Base-by-base conservation (phyloP, 768 basidiomycete genomes). In the Russula sp. region DNA sequence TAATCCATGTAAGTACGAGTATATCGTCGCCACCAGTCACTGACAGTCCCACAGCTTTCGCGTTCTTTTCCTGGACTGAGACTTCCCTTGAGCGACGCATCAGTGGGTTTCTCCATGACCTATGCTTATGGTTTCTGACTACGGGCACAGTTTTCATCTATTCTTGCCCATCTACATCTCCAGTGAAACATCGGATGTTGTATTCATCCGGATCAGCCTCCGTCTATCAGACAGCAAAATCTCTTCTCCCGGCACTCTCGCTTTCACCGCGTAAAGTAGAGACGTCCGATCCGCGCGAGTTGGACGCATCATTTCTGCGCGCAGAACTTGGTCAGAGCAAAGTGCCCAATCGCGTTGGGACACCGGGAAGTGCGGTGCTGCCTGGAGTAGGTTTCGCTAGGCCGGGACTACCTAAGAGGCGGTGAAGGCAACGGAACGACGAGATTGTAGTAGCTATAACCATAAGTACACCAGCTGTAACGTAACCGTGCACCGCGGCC, bases 181-280 rank as follows among this genome's bases (percentile, higher is more conserved):
- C 90, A 1, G 81, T 97, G 76, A 92, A 92, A 71, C 79, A 87
- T 65, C 83, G 94, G 50, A 94, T 98, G 91, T 72, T 97, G 40
- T 96, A 95, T 75, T 92, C 93, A 0, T 86, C 88, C 2, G 86
- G 85, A 10, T 83, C 83, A 13, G 69, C 79, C 11, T 74, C 81
- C 22, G 79, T 88, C 8, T 87, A 83, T 70, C 78, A 80, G 57
- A 76, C 81, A 9, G 85, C 83, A 36, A 86, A 85, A 65, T 76
- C 74, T 5, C 71, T 87, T 2, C 78, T 84, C 65, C 75, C 75
- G 20, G 77, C 76, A 30, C 75, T 79, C 10, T 64, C 69, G 26
- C 65, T 86, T 14, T 79, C 80, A 3, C 69, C 82, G 20, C 81
- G 83, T 70, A 95, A 84, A 78, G 79, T 95, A 59, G 91, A 96